A percentile compares a stretch with the other conserved stretches of the same genome.
Conservation (phyloP, 2,329 filamentous ascomycete species). For the Decorospora gaudefroyi region DNA sequence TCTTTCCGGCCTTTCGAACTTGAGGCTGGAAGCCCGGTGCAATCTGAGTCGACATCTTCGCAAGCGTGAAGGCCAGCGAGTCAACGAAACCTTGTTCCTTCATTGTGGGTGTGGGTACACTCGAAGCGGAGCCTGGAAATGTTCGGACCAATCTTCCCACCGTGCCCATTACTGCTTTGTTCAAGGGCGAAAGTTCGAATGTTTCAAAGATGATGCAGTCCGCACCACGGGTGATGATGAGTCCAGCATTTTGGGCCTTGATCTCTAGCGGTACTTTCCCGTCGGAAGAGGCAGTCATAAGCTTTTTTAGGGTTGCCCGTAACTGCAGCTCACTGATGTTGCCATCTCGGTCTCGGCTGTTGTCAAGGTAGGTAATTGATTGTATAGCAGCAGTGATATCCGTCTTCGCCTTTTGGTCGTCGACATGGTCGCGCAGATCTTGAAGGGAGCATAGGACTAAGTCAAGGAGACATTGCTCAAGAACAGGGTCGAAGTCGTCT, state of each 20-base stretch:
- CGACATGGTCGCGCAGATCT: conserved; percentile 4
- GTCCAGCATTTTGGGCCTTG: conserved; percentile 52
- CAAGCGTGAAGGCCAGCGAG: conserved; percentile 38
- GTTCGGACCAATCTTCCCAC: conserved; percentile 28
- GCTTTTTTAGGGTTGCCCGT: background rate
- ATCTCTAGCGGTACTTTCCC: conserved; percentile 47
- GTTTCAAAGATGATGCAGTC: conserved; percentile 45
- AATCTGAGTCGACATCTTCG: conserved; percentile 45
- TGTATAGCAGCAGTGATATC: conserved; percentile 4
- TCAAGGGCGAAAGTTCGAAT: conserved; percentile 54
- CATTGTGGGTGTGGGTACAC: conserved; percentile 32
- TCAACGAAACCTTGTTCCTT: conserved; percentile 21
- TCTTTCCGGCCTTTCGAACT: conserved; percentile 47
- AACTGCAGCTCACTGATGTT: background rate
- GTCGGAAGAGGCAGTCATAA: background rate
- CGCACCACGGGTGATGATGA: conserved; percentile 45
- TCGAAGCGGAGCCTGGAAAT: conserved; percentile 52
- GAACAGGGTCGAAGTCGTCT: conserved; percentile 1
- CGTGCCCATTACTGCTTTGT: conserved; percentile 41
- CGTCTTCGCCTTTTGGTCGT: background rate
- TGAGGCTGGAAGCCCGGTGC: conserved; percentile 41
- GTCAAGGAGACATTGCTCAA: conserved; percentile 19
- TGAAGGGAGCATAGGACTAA: conserved; percentile 13
- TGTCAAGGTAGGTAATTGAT: background rate
- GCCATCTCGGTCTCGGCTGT: background rate